Evolutionary conservation across 2,329 filamentous ascomycete genomes (phyloP), one percentile per base, ranked within the genome.

Genomic region (Sporothrix protearum): DNA sequence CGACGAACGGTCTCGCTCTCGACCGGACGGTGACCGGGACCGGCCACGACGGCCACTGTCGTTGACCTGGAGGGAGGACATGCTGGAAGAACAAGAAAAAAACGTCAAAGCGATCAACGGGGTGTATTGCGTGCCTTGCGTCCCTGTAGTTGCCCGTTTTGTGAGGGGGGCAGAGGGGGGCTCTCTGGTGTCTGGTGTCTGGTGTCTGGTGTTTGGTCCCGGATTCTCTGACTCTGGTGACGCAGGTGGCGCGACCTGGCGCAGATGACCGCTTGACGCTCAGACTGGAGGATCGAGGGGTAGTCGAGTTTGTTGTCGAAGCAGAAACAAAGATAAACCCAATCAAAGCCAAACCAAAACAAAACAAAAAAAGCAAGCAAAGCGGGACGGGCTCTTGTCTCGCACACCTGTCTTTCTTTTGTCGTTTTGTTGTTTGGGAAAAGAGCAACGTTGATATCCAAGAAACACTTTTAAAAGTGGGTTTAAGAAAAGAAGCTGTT

Each of bases 21-120:
- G 77, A 78, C 80, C 83, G 76, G 78, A 81, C 63, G 80, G 81
- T 0, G 86, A 87, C 69, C 82, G 81, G 68, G 85, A 84, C 69
- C 85, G 84, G 66, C 80, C 82, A 70, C 83, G 82, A 61, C 81
- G 81, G 66, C 79, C 78, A 72, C 78, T 77, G 71, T 83, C 82
- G 72, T 84, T 83, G 69, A 86, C 82, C 71, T 82, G 80, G 59
- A 87, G 80, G 75, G 86, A 87, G 28, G 55, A 67, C 86, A 88
- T 88, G 3, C 4, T 36, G 8, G 33, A 4, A 8, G 33, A 22
- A 28, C 66, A 14, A 25, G 49, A 12, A 22, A 22, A 16, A 45
- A 28, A 22, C 14, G 39, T 22, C 66, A 49, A 6, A 47, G 51
- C 30, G 64, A 10, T 16, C 42, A n/a, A 28, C 30, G 39, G 14